phyloP scores from a whole-genome alignment of 371 early-diverging fungal species.

The Mucor racemosus region DNA sequence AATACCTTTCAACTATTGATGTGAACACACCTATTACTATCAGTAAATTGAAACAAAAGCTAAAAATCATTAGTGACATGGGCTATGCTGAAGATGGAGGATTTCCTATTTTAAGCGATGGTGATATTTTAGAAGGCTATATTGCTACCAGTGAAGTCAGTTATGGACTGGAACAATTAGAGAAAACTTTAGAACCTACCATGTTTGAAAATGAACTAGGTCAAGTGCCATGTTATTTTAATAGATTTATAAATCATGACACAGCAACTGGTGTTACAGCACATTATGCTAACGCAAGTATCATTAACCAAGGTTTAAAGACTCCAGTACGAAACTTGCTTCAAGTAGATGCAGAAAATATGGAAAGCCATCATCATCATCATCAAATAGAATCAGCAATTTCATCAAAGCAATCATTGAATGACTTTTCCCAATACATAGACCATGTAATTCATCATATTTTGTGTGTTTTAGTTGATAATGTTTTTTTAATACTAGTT shows the following conservation, averaged over 20 bases:
- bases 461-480: no score
- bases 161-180: slow-evolving; percentile 69
- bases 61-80: slow-evolving; percentile 57
- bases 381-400: not conserved
- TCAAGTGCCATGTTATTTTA: slow-evolving; percentile 40
- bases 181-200: slow-evolving; percentile 33
- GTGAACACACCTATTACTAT: slow-evolving; percentile 66
- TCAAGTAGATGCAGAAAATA: not conserved
- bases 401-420: slow-evolving; percentile 13
- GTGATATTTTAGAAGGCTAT: slow-evolving; percentile 78
- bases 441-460: slow-evolving; percentile 62
- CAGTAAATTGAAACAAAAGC: slow-evolving; percentile 57
- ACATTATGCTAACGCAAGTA: not conserved
- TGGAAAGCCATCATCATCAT: slow-evolving; percentile 2
- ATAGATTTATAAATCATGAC: slow-evolving; percentile 5
- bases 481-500: no score
- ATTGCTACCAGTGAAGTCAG: slow-evolving; percentile 82
- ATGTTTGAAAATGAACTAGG: slow-evolving; percentile 40
- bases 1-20: slow-evolving; percentile 62
- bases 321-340: slow-evolving; percentile 19
- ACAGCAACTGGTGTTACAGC: not conserved
- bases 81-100: slow-evolving; percentile 80
- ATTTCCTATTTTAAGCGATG: slow-evolving; percentile 80
- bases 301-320: slow-evolving; percentile 14
- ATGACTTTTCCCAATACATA: slow-evolving; percentile 75